phyloP scores from a whole-genome alignment of 2,329 filamentous ascomycete species.

The Neonectria neomacrospora region DNA sequence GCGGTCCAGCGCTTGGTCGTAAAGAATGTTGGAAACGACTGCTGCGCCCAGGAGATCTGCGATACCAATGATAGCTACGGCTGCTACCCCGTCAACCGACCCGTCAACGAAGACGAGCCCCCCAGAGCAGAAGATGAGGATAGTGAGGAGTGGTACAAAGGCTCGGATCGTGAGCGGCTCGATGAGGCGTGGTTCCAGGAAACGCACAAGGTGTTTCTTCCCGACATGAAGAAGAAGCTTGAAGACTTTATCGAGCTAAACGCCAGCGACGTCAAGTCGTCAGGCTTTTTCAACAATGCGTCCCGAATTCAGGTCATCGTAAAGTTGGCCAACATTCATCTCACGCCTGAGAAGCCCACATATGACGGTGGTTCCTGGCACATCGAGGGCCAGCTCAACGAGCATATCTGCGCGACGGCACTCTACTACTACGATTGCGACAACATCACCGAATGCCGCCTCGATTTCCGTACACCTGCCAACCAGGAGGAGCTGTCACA shows the following conservation, averaged over 20 bases:
- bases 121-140: conserved; percentile 33
- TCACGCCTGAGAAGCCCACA: conserved; percentile 66
- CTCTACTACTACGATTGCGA: conserved; percentile 70
- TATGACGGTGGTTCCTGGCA: conserved; percentile 67
- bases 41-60: conserved; percentile 35
- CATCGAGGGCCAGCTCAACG: conserved; percentile 67
- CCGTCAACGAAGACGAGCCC: conserved; percentile 42
- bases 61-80: neutral
- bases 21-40: conserved; percentile 29
- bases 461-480: conserved; percentile 61
- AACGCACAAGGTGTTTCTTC: conserved; percentile 40
- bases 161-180: conserved; percentile 36
- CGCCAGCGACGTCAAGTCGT: conserved; percentile 40
- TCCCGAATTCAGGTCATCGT: conserved; percentile 68
- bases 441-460: conserved; percentile 65
- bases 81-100: conserved; percentile 38
- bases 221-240: conserved; percentile 24
- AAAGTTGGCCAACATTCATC: conserved; percentile 70
- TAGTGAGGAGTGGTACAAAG: conserved; percentile 27
- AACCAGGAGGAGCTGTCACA: conserved; percentile 42
- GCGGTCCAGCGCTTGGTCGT: conserved; percentile 41
- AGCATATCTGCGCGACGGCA: conserved; percentile 71
- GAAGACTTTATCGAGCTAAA: conserved; percentile 22
- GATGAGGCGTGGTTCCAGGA: conserved; percentile 45
- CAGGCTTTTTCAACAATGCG: conserved; percentile 45